Percentiles rank a stretch among this genome's conserved stretches.
Evolutionary conservation across 352 stramenopile genomes (phyloP).

Genomic region (Peronospora farinosa): DNA sequence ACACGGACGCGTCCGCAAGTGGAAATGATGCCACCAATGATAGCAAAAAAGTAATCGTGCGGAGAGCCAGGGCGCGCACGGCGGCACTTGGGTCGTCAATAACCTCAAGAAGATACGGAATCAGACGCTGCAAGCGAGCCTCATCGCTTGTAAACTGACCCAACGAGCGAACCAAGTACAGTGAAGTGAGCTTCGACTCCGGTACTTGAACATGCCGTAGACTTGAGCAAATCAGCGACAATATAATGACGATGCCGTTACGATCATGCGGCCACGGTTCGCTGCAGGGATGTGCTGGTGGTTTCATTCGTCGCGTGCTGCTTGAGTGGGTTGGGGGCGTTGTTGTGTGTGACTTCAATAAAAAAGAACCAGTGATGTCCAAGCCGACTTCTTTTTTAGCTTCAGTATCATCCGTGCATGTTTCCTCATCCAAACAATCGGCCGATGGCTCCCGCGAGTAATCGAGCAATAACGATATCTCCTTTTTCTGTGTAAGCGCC

Average conservation of each 20-base stretch:
- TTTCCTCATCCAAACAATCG: conserved; percentile 27
- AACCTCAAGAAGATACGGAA: conserved; percentile 90
- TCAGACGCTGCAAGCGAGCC: conserved; percentile 90
- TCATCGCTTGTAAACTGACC: conserved; percentile 89
- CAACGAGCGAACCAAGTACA: conserved; percentile 89
- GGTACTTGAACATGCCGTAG: conserved; percentile 78
- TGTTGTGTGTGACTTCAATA: conserved; percentile 12
- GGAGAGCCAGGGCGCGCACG: conserved; percentile 87
- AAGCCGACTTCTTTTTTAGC: conserved; percentile 25
- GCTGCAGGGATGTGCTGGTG: conserved; percentile 10
- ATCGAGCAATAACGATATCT: conserved; percentile 58
- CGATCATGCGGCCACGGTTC: conserved; percentile 48
- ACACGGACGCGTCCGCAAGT: conserved; percentile 93
- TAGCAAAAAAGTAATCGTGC: conserved; percentile 87
- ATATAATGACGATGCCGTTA: conserved; percentile 82
- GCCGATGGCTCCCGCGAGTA: conserved; percentile 33
- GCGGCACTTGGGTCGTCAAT: conserved; percentile 89
- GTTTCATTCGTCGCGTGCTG: conserved; percentile 25
- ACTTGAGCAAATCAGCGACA: conserved; percentile 81
- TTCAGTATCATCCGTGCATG: conserved; percentile 13
- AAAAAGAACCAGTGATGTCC: conserved; percentile 7
- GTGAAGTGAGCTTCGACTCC: conserved; percentile 83
- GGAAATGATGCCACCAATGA: conserved; percentile 88
- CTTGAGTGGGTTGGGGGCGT: conserved; percentile 18
- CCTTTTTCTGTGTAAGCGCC: conserved; percentile 71